These are phyloP conservation scores for Platanus orientalis DNA, from an alignment of 164 flowering plant genomes.

Conservation along the genomic window DNA sequence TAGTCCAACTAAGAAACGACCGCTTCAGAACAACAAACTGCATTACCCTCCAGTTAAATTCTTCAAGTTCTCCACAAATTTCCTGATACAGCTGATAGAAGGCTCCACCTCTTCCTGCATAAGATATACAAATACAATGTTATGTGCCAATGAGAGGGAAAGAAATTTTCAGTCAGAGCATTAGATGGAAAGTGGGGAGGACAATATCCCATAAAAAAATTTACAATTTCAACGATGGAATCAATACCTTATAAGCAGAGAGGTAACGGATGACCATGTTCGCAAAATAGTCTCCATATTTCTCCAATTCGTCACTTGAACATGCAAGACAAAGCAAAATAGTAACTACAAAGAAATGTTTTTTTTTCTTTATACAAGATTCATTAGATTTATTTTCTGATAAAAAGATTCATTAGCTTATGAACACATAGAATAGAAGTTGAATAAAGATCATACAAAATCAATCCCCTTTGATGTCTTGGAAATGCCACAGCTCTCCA, in stretches of 20 bases:
- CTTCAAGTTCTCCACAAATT: conserved; percentile 68
- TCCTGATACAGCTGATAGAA: conserved; percentile 49
- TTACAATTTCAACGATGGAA: background rate
- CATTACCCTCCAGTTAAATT: conserved; percentile 60
- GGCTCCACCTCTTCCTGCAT: conserved; percentile 69
- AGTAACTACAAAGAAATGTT: conserved; percentile 6
- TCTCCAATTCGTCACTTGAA: conserved; percentile 77
- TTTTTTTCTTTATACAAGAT: background rate
- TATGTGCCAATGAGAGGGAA: background rate
- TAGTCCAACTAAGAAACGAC: background rate
- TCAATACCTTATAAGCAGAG: conserved; percentile 50
- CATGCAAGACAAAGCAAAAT: conserved; percentile 17
- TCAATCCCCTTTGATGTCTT: background rate
- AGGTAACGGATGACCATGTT: conserved; percentile 57
- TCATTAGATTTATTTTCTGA: no score
- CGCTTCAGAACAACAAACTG: conserved; percentile 3
- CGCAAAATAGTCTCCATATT: conserved; percentile 60
- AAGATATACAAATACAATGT: conserved; percentile 5
- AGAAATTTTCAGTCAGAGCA: background rate
- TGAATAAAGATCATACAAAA: background rate
- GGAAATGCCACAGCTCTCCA: background rate
- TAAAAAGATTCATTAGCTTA: background rate
- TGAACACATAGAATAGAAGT: background rate
- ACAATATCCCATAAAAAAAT: background rate
- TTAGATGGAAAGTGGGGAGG: background rate